Percentiles rank a stretch among this genome's conserved stretches.
Evolutionary conservation across 805 yeast genomes (phyloP).

Genomic region (Torulaspora microellipsoides): DNA sequence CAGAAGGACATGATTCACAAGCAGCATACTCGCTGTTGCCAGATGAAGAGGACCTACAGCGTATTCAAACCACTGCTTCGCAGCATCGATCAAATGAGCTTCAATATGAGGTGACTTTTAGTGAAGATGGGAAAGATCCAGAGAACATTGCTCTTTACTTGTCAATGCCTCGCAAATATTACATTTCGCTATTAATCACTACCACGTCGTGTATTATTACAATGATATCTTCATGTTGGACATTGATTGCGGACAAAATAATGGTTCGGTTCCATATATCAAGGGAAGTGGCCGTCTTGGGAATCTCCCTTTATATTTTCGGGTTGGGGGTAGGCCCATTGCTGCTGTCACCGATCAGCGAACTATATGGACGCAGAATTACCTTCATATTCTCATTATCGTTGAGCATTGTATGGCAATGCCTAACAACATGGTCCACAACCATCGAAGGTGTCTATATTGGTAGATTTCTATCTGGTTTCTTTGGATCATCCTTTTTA

Average conservation of each 20-base stretch:
- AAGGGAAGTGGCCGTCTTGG: constrained; percentile 50
- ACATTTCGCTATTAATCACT: constrained; percentile 50
- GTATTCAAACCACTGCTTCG: not conserved
- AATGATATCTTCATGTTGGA: constrained; percentile 64
- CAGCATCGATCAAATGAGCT: constrained; percentile 5
- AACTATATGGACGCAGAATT: constrained; percentile 55
- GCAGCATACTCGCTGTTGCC: constrained; percentile 3
- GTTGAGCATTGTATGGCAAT: constrained; percentile 55
- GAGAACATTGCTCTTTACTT: constrained; percentile 34
- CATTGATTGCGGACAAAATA: constrained; percentile 54
- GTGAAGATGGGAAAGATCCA: constrained; percentile 20
- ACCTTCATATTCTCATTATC: constrained; percentile 58
- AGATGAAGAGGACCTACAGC: constrained; percentile 3
- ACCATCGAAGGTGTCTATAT: constrained; percentile 61
- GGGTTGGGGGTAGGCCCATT: constrained; percentile 69
- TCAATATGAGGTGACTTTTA: constrained; percentile 32
- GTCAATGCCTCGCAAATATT: constrained; percentile 52
- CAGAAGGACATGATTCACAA: too few species aligned
- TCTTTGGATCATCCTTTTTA: constrained; percentile 70
- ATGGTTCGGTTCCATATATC: constrained; percentile 45
- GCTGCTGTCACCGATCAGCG: constrained; percentile 63
- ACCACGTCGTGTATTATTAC: constrained; percentile 57
- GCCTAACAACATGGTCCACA: constrained; percentile 50
- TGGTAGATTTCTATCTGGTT: constrained; percentile 63
- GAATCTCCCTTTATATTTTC: constrained; percentile 61